A percentile compares a stretch with the other conserved stretches of the same genome.
phyloP scores from a whole-genome alignment of 345 rosid genomes.

The Psidium friedrichsthalianum region DNA sequence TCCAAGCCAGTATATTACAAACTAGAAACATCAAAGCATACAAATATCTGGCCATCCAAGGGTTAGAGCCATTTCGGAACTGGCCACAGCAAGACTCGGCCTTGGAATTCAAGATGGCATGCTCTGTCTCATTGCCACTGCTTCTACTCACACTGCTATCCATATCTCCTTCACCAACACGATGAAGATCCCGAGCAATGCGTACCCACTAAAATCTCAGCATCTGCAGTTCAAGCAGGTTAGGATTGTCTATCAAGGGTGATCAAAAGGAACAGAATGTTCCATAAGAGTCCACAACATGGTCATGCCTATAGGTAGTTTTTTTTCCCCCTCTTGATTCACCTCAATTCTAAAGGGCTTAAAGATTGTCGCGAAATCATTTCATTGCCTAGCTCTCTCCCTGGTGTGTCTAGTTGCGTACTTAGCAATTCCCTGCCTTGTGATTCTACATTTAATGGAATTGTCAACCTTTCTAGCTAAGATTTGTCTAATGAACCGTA shows the following conservation, averaged over 20 bases:
- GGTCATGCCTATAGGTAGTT: neutral
- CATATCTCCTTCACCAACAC: neutral
- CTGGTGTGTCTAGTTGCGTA: neutral
- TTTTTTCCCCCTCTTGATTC: neutral
- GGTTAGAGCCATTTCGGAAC: conserved; percentile 69
- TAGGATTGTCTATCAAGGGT: neutral
- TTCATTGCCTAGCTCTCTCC: neutral
- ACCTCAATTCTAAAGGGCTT: neutral
- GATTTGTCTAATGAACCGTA: neutral
- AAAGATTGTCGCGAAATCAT: neutral
- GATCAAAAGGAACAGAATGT: neutral
- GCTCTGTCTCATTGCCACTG: conserved; percentile 14
- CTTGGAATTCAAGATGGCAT: conserved; percentile 18
- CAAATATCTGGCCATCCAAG: conserved; percentile 94
- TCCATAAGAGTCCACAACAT: neutral
- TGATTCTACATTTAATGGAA: neutral
- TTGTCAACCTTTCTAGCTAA: neutral
- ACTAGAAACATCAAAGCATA: conserved; percentile 69
- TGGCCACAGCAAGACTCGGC: conserved; percentile 68
- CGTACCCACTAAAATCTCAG: neutral
- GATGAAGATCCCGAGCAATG: neutral
- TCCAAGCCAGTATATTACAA: conserved; percentile 85
- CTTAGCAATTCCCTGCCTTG: neutral
- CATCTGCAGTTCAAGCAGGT: neutral
- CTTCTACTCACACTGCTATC: conserved; percentile 14